Conservation (phyloP, 805 yeast species). For the Yamadazyma olivae region DNA sequence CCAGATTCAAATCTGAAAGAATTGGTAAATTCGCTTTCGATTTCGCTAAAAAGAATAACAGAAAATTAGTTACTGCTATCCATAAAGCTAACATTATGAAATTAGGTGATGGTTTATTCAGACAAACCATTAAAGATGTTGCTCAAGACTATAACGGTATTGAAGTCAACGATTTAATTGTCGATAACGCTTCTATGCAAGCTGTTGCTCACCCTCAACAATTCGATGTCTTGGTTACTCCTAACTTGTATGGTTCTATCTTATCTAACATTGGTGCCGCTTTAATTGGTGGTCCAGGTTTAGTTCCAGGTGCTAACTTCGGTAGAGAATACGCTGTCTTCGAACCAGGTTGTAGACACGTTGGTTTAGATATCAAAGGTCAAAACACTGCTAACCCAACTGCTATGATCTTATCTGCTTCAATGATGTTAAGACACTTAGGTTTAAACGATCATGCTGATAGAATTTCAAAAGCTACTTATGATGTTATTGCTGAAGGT, state of each 20-base stretch:
- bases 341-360: conserved; percentile 99
- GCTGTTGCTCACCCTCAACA: conserved; percentile 98
- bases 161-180: conserved; percentile 87
- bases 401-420: conserved; percentile 89
- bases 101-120: conserved; percentile 96
- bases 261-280: conserved; percentile 98
- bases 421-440: conserved; percentile 92
- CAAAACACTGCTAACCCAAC: conserved; percentile 96
- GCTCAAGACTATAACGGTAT: conserved; percentile 82
- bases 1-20: conserved; percentile 93
- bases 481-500: conserved; percentile 87
- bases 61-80: conserved; percentile 91
- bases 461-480: conserved; percentile 84
- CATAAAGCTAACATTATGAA: conserved; percentile 99
- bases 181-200: conserved; percentile 99
- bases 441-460: conserved; percentile 84
- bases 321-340: conserved; percentile 97
- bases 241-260: conserved; percentile 97
- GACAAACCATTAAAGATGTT: conserved; percentile 86
- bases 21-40: conserved; percentile 97
- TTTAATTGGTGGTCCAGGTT: conserved; percentile 95
- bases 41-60: conserved; percentile 87
- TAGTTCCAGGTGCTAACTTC: conserved; percentile 97
- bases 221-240: conserved; percentile 96
- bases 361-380: conserved; percentile 94